phyloP scores from a whole-genome alignment of 345 rosid genomes.

The Eucalyptus leucophloia region DNA sequence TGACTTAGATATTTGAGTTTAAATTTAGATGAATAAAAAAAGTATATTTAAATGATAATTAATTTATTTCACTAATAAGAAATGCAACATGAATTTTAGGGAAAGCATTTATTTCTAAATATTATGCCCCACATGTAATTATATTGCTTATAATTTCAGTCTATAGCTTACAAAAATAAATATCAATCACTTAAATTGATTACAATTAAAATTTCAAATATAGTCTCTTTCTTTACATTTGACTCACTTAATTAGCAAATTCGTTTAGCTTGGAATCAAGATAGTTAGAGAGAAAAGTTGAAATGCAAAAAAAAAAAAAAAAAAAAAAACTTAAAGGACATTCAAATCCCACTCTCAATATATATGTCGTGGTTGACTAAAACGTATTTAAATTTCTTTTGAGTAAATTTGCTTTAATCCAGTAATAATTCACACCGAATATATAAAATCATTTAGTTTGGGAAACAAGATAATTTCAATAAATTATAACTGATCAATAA shows the following conservation, averaged over 20 bases:
- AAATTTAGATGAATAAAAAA: not conserved
- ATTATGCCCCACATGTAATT: not conserved
- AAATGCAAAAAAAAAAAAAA: not conserved
- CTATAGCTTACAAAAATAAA: not conserved
- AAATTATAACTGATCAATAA: not conserved
- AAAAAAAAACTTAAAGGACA: not conserved
- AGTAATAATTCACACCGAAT: not conserved
- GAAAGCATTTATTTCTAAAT: not conserved
- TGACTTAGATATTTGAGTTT: not conserved
- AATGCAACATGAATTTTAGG: not conserved
- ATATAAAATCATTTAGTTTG: not conserved
- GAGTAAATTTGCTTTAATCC: not conserved
- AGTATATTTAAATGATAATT: not conserved
- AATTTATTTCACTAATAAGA: not conserved
- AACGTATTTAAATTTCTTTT: not conserved
- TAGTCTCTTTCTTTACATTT: not conserved
- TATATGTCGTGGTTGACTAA: not conserved
- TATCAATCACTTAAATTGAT: not conserved
- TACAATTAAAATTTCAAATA: not conserved
- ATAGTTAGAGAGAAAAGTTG: not conserved
- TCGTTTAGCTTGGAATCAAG: not conserved
- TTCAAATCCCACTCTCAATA: not conserved
- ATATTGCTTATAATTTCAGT: not conserved
- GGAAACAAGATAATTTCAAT: not conserved
- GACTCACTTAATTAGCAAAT: not conserved